phyloP scores from a whole-genome alignment of 768 basidiomycete genomes.

The Exsudoporus frostii region DNA sequence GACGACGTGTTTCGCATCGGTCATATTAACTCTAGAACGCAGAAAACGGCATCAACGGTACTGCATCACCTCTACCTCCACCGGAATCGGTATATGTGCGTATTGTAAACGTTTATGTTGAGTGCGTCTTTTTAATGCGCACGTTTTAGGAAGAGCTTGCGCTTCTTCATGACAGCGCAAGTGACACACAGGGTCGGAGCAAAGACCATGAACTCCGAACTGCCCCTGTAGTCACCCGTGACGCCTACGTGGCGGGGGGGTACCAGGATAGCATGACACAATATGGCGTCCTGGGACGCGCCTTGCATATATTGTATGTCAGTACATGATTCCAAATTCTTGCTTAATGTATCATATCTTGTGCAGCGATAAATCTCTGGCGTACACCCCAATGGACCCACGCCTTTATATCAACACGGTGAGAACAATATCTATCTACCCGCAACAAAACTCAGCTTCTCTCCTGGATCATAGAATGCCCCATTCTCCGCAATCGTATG shows the following conservation, averaged over 20 bases:
- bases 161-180: conserved; percentile 27
- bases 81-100: conserved; percentile 23
- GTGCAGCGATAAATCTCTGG: conserved; percentile 32
- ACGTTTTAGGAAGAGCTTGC: conserved; percentile 29
- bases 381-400: conserved; percentile 39
- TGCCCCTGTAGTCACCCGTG: conserved; percentile 51
- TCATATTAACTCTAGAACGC: conserved; percentile 6
- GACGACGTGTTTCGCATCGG: neutral
- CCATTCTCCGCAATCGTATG: conserved; percentile 76
- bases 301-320: conserved; percentile 44
- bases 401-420: conserved; percentile 71
- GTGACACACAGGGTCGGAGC: conserved; percentile 21
- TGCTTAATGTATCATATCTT: neutral
- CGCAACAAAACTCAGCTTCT: neutral
- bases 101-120: neutral
- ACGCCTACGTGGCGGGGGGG: conserved; percentile 41
- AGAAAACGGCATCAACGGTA: conserved; percentile 1
- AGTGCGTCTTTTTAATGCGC: neutral
- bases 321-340: neutral
- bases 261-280: conserved; percentile 40
- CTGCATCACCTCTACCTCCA: neutral
- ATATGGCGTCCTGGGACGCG: conserved; percentile 60
- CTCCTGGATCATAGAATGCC: conserved; percentile 46
- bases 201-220: conserved; percentile 37
- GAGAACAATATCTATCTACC: conserved; percentile 10